These are phyloP conservation scores for sunflower (Helianthus annuus) DNA, from an alignment of 129 eudicot genomes.

Conservation along the genomic window DNA sequence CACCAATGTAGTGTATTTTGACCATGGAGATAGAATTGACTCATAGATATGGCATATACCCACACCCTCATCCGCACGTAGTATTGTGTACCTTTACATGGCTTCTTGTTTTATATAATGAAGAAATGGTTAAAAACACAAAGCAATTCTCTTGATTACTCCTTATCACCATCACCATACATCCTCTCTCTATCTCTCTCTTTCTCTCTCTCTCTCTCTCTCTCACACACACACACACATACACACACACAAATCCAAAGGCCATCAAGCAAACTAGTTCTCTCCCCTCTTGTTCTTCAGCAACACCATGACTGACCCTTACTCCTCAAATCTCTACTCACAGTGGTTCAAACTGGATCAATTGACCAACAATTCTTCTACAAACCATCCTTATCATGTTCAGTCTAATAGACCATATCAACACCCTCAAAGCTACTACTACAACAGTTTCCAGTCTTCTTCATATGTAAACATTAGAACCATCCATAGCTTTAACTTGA, in stretches of 20 bases:
- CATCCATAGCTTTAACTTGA: slow-evolving; percentile 21
- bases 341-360: slow-evolving; percentile 56
- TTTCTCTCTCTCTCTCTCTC: slow-evolving; percentile 23
- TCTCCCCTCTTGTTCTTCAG: slow-evolving; percentile 21
- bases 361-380: slow-evolving; percentile 33
- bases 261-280: slow-evolving; percentile 25
- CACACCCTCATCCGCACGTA: slow-evolving; percentile 44
- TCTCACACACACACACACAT: slow-evolving; percentile 9
- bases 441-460: slow-evolving; percentile 19
- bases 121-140: slow-evolving; percentile 23
- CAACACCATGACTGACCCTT: slow-evolving; percentile 67
- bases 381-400: slow-evolving; percentile 29
- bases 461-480: slow-evolving; percentile 27
- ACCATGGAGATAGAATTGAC: slow-evolving; percentile 24
- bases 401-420: slow-evolving; percentile 23
- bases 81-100: slow-evolving; percentile 33
- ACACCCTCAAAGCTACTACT: slow-evolving; percentile 34
- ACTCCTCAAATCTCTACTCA: slow-evolving; percentile 64
- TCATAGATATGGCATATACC: slow-evolving; percentile 29
- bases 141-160: slow-evolving; percentile 39
- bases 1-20: slow-evolving; percentile 27
- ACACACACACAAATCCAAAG: slow-evolving; percentile 5
- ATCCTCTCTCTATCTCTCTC: slow-evolving; percentile 21
- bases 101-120: slow-evolving; percentile 33
- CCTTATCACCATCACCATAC: slow-evolving; percentile 39